Base-by-base conservation (phyloP, 2,329 filamentous ascomycete species). In the Diaporthe sp. region DNA sequence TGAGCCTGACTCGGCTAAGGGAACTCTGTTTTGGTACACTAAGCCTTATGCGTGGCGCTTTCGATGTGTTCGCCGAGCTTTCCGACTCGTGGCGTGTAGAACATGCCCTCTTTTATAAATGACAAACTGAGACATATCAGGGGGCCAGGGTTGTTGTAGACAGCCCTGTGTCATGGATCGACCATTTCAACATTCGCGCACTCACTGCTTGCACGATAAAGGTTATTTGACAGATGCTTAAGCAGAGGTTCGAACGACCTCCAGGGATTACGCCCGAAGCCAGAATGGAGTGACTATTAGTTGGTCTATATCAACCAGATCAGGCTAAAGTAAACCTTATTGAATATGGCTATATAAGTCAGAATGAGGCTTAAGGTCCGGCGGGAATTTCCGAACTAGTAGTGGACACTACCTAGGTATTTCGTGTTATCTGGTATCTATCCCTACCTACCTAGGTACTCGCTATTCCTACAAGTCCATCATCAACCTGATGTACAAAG, bases 21-120 rank as follows among this genome's bases (percentile, higher is more conserved):
- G 10, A 39, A 68, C 63, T 67, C 28, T 67, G 63, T 51, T 51
- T 51, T n/a, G 63, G 44, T 51, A 67, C 44, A 37, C 63, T 67
- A 67, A 67, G 63, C 63, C 63, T 37, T 67, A 37, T 51, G 42
- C n/a, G 63, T 53, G 44, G 28, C 42, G 28, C 63, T 25, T 68
- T 22, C 49, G 12, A 34, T 34, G 28, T 9, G 44, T 4, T 25
- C 10, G 12, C 44, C 28, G 10, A 37, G 20, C 3, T 15, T 49
- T 34, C 28, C 63, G 63, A 31, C 63, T 53, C 22, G 44, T 25
- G 44, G 63, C 22, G 4, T 20, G 31, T 53, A 25, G 22, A 20
- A 51, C 63, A 68, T 22, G 13, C 42, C 39, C 47, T 7, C 17
- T 34, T 37, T 17, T 34, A 25, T n/a, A 39, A 51, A 68, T 25